Conservation (phyloP, 208 protist species). For the Phytomonas francai region DNA sequence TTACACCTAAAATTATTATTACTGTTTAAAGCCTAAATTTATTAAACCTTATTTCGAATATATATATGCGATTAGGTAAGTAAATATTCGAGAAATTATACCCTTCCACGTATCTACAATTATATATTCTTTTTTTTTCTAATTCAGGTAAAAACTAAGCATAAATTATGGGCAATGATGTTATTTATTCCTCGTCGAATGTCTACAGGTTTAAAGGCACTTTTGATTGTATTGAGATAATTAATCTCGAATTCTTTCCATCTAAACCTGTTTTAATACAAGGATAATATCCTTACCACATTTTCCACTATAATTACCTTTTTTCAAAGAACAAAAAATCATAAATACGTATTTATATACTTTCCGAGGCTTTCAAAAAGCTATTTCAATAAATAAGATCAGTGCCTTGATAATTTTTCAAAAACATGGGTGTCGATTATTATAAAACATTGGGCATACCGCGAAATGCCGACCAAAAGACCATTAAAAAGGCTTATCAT, state of each 20-base stretch:
- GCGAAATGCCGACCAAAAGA: constrained; percentile 53
- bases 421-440: constrained; percentile 68
- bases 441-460: constrained; percentile 82
- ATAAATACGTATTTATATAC: background rate
- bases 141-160: background rate
- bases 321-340: background rate
- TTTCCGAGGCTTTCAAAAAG: background rate
- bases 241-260: background rate
- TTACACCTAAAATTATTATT: background rate
- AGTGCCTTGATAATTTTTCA: background rate
- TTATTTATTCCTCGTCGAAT: background rate
- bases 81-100: constrained; percentile 4
- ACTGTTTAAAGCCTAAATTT: background rate
- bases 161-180: background rate
- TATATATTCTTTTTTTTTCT: constrained; percentile 13
- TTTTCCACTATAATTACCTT: background rate
- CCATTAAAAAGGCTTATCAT: constrained; percentile 90
- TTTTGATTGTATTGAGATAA: background rate
- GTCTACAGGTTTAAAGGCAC: background rate
- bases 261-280: background rate
- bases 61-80: background rate
- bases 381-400: background rate
- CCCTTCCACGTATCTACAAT: background rate
- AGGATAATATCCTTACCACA: background rate
- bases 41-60: background rate